Evolutionary conservation across 768 basidiomycete species (phyloP).

Genomic region (Rhodotorula toruloides): DNA sequence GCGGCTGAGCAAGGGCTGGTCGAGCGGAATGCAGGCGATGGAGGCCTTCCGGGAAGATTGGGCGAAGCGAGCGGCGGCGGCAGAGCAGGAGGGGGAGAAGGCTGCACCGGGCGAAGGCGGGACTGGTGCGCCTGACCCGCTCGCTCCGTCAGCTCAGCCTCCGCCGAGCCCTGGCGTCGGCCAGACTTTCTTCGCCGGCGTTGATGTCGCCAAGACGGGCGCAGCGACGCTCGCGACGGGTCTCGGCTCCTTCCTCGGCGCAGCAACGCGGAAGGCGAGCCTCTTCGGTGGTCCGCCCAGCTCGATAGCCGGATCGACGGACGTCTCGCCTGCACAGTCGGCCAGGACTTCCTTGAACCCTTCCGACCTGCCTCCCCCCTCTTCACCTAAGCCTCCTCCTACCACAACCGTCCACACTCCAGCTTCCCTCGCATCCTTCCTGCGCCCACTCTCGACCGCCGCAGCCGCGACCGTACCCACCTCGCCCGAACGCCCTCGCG

Average conservation of each 20-base stretch:
- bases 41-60: constrained; percentile 1
- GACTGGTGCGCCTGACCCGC: too few species aligned
- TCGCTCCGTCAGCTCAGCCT: not conserved
- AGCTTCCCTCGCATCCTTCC: not conserved
- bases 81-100: too few species aligned
- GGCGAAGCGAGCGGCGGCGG: not conserved
- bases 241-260: constrained; percentile 12
- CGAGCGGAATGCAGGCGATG: not conserved
- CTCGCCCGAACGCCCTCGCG: not conserved
- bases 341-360: not conserved
- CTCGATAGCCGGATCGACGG: not conserved
- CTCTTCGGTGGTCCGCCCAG: not conserved
- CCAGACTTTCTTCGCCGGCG: constrained; percentile 21
- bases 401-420: not conserved
- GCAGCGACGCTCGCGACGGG: constrained; percentile 35
- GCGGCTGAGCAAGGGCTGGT: constrained; percentile 1
- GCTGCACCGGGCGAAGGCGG: not conserved
- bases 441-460: constrained; percentile 6
- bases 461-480: constrained; percentile 5
- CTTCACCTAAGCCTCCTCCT: not conserved
- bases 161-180: not conserved
- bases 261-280: constrained; percentile 3
- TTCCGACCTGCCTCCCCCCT: not conserved
- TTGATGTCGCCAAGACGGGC: constrained; percentile 35
- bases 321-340: not conserved